These are phyloP conservation scores for Solanum sitiens DNA, from an alignment of 257 asterid species.

Conservation along the genomic window DNA sequence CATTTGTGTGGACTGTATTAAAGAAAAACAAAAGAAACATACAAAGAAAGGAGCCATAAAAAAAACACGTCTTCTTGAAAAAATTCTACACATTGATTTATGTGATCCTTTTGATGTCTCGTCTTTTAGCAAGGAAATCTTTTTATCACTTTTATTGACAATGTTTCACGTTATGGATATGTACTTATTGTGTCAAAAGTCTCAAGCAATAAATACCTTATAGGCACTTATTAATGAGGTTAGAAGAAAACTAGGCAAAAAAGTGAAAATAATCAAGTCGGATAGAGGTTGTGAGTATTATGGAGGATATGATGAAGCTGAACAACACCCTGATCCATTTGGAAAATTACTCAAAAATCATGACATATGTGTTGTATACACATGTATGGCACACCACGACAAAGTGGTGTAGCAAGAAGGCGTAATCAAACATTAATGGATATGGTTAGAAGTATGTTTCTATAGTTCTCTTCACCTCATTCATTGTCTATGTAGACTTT, in stretches of 20 bases:
- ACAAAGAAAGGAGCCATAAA: neutral
- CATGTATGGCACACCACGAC: neutral
- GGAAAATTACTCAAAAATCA: neutral
- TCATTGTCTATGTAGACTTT: neutral
- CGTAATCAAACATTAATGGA: neutral
- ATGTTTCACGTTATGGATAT: neutral
- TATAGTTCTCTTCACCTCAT: neutral
- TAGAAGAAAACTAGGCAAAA: neutral
- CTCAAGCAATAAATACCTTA: neutral
- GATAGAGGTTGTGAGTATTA: neutral
- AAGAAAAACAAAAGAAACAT: neutral
- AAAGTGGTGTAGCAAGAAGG: neutral
- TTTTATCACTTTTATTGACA: neutral
- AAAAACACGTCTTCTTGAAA: neutral
- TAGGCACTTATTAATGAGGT: neutral
- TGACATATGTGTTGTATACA: neutral
- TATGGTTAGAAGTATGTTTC: neutral
- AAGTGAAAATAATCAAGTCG: neutral
- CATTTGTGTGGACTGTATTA: neutral
- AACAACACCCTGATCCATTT: neutral
- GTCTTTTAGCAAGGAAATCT: neutral
- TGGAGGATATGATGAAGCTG: neutral
- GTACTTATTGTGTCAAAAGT: neutral
- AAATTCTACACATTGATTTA: neutral
- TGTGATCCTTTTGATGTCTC: neutral